These are phyloP conservation scores for Rhizopus delemar DNA, from an alignment of 371 early-diverging fungal species.

Conservation along the genomic window DNA sequence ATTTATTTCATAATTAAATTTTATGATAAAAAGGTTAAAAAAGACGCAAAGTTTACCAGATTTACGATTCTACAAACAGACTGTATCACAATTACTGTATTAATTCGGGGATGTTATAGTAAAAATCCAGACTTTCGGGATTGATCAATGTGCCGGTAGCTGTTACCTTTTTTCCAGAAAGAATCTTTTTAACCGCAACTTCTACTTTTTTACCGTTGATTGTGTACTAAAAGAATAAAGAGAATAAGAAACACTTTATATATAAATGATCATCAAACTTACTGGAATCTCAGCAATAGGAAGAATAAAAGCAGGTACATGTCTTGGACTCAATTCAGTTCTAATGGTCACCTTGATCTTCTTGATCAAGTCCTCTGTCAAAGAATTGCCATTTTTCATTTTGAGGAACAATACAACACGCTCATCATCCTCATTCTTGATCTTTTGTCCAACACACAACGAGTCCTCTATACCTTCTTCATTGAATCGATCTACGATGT, in stretches of 20 bases:
- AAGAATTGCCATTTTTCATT: conserved; percentile 53
- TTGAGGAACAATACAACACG: conserved; percentile 90
- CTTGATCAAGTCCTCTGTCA: conserved; percentile 53
- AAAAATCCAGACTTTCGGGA: conserved; percentile 82
- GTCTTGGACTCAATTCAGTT: conserved; percentile 84
- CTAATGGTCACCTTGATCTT: conserved; percentile 77
- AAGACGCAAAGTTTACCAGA: no score
- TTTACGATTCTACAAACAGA: no score
- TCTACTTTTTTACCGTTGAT: conserved; percentile 97
- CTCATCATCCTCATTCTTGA: conserved; percentile 78
- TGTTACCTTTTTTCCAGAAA: conserved; percentile 76
- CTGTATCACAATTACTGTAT: conserved; percentile 24
- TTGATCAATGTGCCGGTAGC: conserved; percentile 81
- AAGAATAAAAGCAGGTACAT: conserved; percentile 90
- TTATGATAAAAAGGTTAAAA: no score
- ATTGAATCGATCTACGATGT: conserved; percentile 73
- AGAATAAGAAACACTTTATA: neutral
- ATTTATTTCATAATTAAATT: no score
- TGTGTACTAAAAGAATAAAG: conserved; percentile 66
- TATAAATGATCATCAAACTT: conserved; percentile 25
- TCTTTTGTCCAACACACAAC: conserved; percentile 84
- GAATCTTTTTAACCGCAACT: conserved; percentile 92
- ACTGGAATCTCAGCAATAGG: conserved; percentile 85
- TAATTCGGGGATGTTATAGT: conserved; percentile 68
- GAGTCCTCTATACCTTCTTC: conserved; percentile 41